A percentile compares a stretch with the other conserved stretches of the same genome.
Conservation (phyloP, 495 filamentous ascomycete genomes). For the Peziza echinospora region DNA sequence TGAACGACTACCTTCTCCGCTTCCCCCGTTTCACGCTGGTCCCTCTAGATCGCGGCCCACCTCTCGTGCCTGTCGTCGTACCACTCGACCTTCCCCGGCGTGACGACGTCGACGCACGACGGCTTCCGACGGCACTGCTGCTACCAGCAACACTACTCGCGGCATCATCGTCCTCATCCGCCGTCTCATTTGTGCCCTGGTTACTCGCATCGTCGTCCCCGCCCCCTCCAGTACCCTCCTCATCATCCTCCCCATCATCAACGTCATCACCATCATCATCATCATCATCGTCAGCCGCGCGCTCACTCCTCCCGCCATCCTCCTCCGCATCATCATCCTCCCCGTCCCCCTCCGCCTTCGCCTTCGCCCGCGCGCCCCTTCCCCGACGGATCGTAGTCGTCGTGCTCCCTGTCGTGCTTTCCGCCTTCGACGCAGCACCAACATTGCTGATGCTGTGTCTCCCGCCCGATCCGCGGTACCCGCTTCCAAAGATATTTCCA, state of each 20-base stretch:
- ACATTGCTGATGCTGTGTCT: not conserved
- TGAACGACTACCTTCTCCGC: not conserved
- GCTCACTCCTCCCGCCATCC: not conserved
- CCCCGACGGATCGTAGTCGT: not conserved
- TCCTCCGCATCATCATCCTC: not conserved
- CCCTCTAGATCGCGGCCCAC: too few relatives aligned
- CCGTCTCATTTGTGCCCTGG: not conserved
- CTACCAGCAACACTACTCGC: not conserved
- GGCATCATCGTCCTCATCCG: not conserved
- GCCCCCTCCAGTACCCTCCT: not conserved
- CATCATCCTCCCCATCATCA: conserved; percentile 1
- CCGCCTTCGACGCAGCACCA: not conserved
- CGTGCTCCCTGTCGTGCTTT: conserved; percentile 5
- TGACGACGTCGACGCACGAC: not conserved
- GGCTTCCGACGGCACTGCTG: not conserved
- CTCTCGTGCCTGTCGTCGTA: not conserved
- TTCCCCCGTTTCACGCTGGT: not conserved
- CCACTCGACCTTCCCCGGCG: not conserved
- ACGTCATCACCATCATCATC: conserved; percentile 12
- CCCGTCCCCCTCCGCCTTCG: not conserved
- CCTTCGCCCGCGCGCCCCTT: not conserved
- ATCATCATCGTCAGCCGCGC: conserved; percentile 10
- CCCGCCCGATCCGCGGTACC: not conserved
- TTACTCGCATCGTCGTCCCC: not conserved
- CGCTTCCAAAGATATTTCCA: conserved; percentile 25